Evolutionary conservation across 495 filamentous ascomycete genomes (phyloP).

Genomic region (Hypoxylon trugodes): DNA sequence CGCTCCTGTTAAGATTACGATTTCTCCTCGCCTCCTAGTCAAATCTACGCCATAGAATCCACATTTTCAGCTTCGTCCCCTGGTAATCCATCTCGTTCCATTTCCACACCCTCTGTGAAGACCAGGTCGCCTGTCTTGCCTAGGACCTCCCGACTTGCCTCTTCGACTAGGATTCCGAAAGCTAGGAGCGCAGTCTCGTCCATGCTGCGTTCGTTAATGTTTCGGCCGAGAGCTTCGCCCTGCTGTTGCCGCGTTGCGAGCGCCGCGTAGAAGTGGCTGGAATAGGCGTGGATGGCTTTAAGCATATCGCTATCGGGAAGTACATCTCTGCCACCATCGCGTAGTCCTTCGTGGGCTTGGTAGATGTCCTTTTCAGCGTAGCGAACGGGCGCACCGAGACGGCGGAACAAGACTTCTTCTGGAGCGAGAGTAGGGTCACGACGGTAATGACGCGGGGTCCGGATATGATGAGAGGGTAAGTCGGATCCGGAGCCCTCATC

Average conservation of each 20-base stretch:
- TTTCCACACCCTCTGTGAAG: slow-evolving; percentile 69
- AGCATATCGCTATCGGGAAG: slow-evolving; percentile 79
- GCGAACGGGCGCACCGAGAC: slow-evolving; percentile 65
- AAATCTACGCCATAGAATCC: slow-evolving; percentile 23
- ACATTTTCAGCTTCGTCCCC: slow-evolving; percentile 28
- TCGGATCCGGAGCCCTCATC: slow-evolving; percentile 33
- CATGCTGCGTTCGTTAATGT: slow-evolving; percentile 70
- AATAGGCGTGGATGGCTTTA: slow-evolving; percentile 78
- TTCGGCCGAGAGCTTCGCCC: slow-evolving; percentile 40
- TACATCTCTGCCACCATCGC: slow-evolving; percentile 43
- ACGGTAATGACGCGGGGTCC: slow-evolving; percentile 59
- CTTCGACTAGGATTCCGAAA: slow-evolving; percentile 83
- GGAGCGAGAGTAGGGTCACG: slow-evolving; percentile 65
- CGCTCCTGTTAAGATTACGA: slow-evolving; percentile 23
- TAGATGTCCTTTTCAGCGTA: slow-evolving; percentile 79
- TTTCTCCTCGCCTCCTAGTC: slow-evolving; percentile 11
- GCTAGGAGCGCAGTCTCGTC: slow-evolving; percentile 87
- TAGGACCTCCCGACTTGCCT: slow-evolving; percentile 68
- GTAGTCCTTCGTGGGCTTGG: slow-evolving; percentile 59
- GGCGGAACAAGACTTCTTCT: slow-evolving; percentile 78
- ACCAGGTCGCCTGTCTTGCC: slow-evolving; percentile 78
- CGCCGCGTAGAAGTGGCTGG: slow-evolving; percentile 73
- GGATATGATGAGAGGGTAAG: slow-evolving; percentile 45
- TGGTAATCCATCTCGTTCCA: slow-evolving; percentile 18
- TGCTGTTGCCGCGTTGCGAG: slow-evolving; percentile 38